Evolutionary conservation across 306 rosid species (phyloP), one percentile per base, ranked within the genome.

Genomic region (Vicia villosa): DNA sequence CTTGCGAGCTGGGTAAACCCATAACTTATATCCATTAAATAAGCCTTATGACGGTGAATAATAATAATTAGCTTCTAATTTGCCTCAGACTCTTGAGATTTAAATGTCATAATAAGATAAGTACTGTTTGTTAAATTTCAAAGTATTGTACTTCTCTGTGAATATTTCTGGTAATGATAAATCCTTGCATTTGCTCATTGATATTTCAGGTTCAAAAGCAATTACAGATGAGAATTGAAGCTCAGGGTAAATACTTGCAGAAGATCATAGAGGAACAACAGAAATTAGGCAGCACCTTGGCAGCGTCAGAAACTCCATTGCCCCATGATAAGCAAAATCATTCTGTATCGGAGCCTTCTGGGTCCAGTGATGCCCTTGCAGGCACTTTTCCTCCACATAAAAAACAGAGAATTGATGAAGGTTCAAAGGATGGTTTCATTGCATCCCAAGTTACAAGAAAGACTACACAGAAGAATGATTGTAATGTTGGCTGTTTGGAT

Each of bases 201-300:
- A 51, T 63, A 76, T 80, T 77, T 73, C 83, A 94, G 98, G 98
- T 94, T 82, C 98, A 94, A 64, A 85, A 90, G 82, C 98, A 94
- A 82, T 77, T 94, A 49, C 98, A 94, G 63, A 86, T 94, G 98
- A 88, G 98, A 83, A 94, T 94, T 51, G 98, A 94, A 87, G 98
- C 98, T 30, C 98, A 94, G 73, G 97, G 97, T 3, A 94, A 90
- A 79, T 94, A 94, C 84, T 85, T 94, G 86, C 94, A 90, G 86
- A 94, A 90, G 90, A 94, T 94, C 86, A 94, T 94, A 49, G 98
- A 90, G 83, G 98, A 94, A 74, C 98, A 94, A 69, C 96, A 94
- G 80, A 94, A 90, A 80, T 70, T 86, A 67, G 96, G 98, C 13
- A 89, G 86, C 34, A 83, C 79, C 57, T 79, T 87, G 78, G 77